Conservation (phyloP, 2,329 filamentous ascomycete genomes). For the Aspergillus udagawae region DNA sequence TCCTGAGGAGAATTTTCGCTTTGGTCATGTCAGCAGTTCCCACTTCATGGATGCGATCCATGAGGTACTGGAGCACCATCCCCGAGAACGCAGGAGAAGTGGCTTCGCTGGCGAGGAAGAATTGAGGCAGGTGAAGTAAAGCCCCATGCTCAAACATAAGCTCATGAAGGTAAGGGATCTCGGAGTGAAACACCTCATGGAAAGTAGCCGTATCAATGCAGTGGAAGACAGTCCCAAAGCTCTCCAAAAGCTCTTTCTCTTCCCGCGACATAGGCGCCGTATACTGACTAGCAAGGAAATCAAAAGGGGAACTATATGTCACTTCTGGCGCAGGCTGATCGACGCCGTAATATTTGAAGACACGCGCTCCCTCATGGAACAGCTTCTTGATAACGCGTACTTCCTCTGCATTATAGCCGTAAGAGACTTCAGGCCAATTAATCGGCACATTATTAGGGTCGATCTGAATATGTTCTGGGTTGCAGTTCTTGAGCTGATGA, state of each 20-base stretch:
- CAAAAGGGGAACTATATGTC: conserved; percentile 74
- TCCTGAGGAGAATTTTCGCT: conserved; percentile 82
- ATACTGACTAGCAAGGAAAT: conserved; percentile 91
- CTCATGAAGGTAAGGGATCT: conserved; percentile 93
- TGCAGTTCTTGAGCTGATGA: conserved; percentile 88
- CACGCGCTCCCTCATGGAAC: conserved; percentile 91
- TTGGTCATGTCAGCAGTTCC: conserved; percentile 88
- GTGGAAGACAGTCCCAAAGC: conserved; percentile 97
- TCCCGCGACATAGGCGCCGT: conserved; percentile 92
- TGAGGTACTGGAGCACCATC: conserved; percentile 95
- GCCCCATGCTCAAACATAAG: conserved; percentile 97
- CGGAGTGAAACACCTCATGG: conserved; percentile 95
- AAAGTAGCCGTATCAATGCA: conserved; percentile 98
- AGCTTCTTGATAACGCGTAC: conserved; percentile 95
- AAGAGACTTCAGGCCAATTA: conserved; percentile 94
- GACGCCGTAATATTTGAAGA: conserved; percentile 95
- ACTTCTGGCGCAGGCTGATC: conserved; percentile 72
- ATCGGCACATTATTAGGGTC: conserved; percentile 74
- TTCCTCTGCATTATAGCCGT: conserved; percentile 95
- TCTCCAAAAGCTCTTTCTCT: conserved; percentile 95
- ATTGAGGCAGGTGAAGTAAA: conserved; percentile 91
- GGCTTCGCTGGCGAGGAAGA: conserved; percentile 96
- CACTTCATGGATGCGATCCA: conserved; percentile 94
- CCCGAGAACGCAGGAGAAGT: conserved; percentile 97
- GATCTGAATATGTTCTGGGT: conserved; percentile 63